Evolutionary conservation across 1,284 basidiomycete genomes (phyloP), one percentile per base, ranked within the genome.

Genomic region (Sporisorium scitamineum): DNA sequence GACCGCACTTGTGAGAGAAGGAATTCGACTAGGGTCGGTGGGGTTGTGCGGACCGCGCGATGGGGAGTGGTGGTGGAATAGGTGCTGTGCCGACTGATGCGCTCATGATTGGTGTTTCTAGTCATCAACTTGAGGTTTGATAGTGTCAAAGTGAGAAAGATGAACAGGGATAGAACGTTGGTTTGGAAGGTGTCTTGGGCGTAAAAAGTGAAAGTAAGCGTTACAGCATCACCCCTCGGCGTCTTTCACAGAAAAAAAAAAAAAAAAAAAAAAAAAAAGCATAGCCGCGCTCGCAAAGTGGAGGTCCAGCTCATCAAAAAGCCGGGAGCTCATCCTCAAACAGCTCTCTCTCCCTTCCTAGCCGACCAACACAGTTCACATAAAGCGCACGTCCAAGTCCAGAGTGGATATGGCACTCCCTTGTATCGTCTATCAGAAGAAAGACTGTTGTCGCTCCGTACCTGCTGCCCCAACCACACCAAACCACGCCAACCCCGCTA

Each of bases 401-500:
- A 26, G 22, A 13, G 20, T 5, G 27, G 5, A 2, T 20, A 14
- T 18, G 27, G 8, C 34, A 39, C 6, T 39, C 16, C 37, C 18
- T 39, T 18, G 22, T 53, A 5, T 18, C 27, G 10, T 45, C 32
- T 7, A 24, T 63, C 54, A 71, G 60, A 71, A 71, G 62, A 74
- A 62, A 27, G 59, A 55, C 42, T 63, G 72, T 37, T 75, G 67
- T 10, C 62, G 65, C 51, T 74, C 76, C 3, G 71, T 69, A 5
- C 69, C 74, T 3, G 42, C 54, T n/a, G 68, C 44, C 14, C 64
- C 70, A 3, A 75, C 78, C 10, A 87, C 87, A n/a, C 85, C 87
- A 53, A 79, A 87, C 87, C 87, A 87, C 7, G 82, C 84, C 45
- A 88, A 54, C 0, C 87, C 87, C 5, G 85, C 84, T 2, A 86